Base-by-base conservation (phyloP, 2,329 filamentous ascomycete species). In the Trichophyton schoenleinii region DNA sequence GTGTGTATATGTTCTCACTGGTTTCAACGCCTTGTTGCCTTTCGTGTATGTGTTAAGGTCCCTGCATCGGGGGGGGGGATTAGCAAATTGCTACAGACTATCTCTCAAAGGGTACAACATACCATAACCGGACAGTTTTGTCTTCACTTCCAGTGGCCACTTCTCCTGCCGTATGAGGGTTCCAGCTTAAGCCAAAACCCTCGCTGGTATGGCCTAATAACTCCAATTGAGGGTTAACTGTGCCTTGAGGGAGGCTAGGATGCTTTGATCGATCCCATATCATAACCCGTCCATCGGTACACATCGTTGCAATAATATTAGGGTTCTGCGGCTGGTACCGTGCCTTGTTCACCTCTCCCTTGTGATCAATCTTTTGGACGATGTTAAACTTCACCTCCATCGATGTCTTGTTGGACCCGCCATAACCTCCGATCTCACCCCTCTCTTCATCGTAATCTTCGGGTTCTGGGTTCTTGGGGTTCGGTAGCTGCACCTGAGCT, bases 261-360 rank as follows among this genome's bases (percentile, higher is more conserved):
- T 97, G 92, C 80, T 96, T 97, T 60, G 92, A 95, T 66, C 92
- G 87, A 77, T 99, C 94, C 77, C 95, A 99, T 67, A 99, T 85
- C 72, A 97, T 85, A 48, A 96, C 88, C 66, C 85, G 87, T 64
- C 89, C 88, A 72, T 96, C 89, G 6, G 89, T 84, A 66, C 89
- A 91, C 76, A 96, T 86, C 0, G 94, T 96, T 2, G 94, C 94
- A 68, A 99, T 95, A 62, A 99, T 86, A 70, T 99, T 91, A 3
- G 92, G 91, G 70, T 99, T 99, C 73, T 97, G 92, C 11, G 94
- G 94, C 75, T 96, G 91, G 72, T 97, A 97, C 67, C 94, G 87
- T 15, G 94, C 95, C 79, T 97, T 99, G 81, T 99, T 99, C 72
- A 99, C 91, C 74, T 99, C 94, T 65, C 89, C 89, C 15, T 91